Evolutionary conservation across 345 rosid genomes (phyloP).

Genomic region (Pugionium cornutum): DNA sequence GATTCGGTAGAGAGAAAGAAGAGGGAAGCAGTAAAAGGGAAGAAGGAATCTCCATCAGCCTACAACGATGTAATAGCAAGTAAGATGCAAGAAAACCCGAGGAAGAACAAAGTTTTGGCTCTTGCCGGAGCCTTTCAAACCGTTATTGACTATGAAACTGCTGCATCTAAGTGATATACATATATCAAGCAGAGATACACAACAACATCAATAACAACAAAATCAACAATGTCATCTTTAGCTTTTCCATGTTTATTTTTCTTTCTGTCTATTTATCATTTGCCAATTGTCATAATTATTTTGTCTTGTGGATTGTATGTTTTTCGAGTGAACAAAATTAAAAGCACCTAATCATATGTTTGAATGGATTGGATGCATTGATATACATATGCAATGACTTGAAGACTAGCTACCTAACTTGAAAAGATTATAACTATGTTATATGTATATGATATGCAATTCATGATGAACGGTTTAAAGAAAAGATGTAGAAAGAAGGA

Average conservation of each 20-base stretch:
- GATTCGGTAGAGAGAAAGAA: conserved; percentile 9
- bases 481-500: not conserved
- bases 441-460: too few species aligned
- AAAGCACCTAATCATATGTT: conserved; percentile 28
- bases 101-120: conserved; percentile 84
- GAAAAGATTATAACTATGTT: not conserved
- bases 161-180: conserved; percentile 46
- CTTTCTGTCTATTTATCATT: conserved; percentile 7
- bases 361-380: conserved; percentile 31
- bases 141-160: conserved; percentile 78
- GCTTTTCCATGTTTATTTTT: conserved; percentile 10
- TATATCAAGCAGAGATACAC: conserved; percentile 11
- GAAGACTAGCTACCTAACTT: conserved; percentile 7
- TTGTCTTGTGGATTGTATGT: conserved; percentile 32
- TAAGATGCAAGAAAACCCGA: conserved; percentile 59
- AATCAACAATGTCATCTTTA: conserved; percentile 15
- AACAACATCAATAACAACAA: not conserved
- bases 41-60: conserved; percentile 64
- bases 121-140: conserved; percentile 92
- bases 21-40: conserved; percentile 43
- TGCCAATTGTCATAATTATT: conserved; percentile 26
- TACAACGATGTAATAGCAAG: conserved; percentile 81
- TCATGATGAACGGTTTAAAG: not conserved
- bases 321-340: conserved; percentile 38
- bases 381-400: conserved; percentile 19